These are phyloP conservation scores for Mediolabrus comicus DNA, from an alignment of 108 stramenopile species.

Conservation along the genomic window DNA sequence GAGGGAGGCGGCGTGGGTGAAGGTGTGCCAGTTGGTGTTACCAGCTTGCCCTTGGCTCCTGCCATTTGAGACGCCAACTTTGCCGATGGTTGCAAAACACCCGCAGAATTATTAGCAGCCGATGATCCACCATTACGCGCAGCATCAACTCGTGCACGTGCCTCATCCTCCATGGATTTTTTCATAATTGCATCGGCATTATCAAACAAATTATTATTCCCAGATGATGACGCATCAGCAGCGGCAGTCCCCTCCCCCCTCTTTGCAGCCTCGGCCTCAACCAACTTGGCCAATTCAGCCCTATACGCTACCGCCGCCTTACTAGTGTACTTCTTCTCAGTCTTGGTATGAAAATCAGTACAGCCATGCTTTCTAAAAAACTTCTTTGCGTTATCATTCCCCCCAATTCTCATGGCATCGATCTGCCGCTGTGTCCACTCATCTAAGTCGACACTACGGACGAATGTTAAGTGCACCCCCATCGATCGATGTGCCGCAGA, in stretches of 20 bases:
- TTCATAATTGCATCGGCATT: conserved; percentile 61
- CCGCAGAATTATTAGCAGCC: conserved; percentile 19
- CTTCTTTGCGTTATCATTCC: conserved; percentile 79
- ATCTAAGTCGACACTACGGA: conserved; percentile 87
- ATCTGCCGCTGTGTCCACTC: conserved; percentile 94
- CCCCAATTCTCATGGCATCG: conserved; percentile 89
- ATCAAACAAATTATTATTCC: conserved; percentile 42
- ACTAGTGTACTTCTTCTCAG: conserved; percentile 85
- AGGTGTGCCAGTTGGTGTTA: conserved; percentile 56
- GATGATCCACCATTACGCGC: conserved; percentile 16
- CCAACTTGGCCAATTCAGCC: conserved; percentile 68
- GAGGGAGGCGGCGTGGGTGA: conserved; percentile 59
- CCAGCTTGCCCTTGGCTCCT: conserved; percentile 62
- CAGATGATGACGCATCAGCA: conserved; percentile 7
- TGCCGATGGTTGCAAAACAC: conserved; percentile 56
- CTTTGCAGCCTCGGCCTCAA: conserved; percentile 71
- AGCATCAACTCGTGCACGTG: conserved; percentile 43
- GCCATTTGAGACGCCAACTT: conserved; percentile 67
- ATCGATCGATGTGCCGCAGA: conserved; percentile 87
- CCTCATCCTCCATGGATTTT: conserved; percentile 53
- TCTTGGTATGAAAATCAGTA: conserved; percentile 76
- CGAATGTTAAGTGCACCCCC: conserved; percentile 92
- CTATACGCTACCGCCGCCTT: conserved; percentile 80
- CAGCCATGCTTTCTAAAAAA: conserved; percentile 87
- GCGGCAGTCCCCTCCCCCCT: conserved; percentile 61